A percentile compares a stretch with the other conserved stretches of the same genome.
Conservation (phyloP, 2,329 filamentous ascomycete genomes). For the Exophiala dermatitidis region DNA sequence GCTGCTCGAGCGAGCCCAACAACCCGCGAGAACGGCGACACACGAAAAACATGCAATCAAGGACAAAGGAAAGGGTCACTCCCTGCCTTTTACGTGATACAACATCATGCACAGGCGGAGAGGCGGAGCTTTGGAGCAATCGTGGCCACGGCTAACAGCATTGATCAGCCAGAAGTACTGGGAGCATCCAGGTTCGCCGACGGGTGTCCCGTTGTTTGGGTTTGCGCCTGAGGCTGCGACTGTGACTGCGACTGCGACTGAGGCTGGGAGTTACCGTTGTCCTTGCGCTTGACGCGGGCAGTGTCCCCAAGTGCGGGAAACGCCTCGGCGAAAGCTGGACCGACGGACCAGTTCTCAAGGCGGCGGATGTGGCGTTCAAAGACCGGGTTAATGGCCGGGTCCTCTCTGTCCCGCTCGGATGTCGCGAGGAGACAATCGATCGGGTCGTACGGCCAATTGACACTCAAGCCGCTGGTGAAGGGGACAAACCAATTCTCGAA, state of each 20-base stretch:
- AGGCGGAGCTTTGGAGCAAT: too few relatives aligned
- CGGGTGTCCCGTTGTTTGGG: conserved; percentile 12
- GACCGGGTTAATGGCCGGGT: conserved; percentile 74
- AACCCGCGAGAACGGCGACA: too few relatives aligned
- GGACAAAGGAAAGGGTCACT: too few relatives aligned
- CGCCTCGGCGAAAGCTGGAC: conserved; percentile 57
- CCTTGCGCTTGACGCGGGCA: conserved; percentile 30
- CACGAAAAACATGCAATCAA: too few relatives aligned
- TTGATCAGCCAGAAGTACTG: too few relatives aligned
- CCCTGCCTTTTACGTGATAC: too few relatives aligned
- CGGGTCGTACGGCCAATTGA: conserved; percentile 80
- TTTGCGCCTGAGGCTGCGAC: conserved; percentile 72
- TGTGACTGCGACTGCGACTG: background rate
- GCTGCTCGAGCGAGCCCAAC: too few relatives aligned
- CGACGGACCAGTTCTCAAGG: conserved; percentile 74
- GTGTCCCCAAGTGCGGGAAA: conserved; percentile 53
- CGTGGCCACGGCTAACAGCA: too few relatives aligned
- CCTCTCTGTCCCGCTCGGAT: conserved; percentile 47
- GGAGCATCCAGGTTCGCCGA: too few relatives aligned
- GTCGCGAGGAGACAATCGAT: conserved; percentile 59
- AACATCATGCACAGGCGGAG: too few relatives aligned
- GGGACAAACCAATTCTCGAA: conserved; percentile 81
- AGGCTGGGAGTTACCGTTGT: background rate
- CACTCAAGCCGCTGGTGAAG: conserved; percentile 64
- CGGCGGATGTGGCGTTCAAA: conserved; percentile 74